Conservation (phyloP, 2,329 filamentous ascomycete species). For the Pseudocercospora vitis region DNA sequence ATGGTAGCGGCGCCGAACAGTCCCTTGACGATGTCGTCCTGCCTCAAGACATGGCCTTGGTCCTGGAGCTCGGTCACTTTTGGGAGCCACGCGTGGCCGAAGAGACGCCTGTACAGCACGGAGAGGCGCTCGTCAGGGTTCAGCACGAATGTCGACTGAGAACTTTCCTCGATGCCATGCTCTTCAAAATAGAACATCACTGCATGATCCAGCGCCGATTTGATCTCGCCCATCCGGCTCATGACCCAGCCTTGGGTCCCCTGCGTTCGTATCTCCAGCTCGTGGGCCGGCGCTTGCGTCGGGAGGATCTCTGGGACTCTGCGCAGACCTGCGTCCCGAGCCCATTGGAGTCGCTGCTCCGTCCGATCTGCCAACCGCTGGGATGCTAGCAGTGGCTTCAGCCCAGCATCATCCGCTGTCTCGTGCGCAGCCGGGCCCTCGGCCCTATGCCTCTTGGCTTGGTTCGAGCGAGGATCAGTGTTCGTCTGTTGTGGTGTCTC, state of each 20-base stretch:
- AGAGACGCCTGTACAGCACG: background rate
- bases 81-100: background rate
- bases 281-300: no score
- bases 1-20: background rate
- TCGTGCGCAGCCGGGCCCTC: no score
- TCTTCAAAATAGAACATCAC: background rate
- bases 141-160: background rate
- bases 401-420: no score
- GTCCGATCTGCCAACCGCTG: no score
- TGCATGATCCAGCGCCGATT: background rate
- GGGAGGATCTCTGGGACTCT: no score
- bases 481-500: no score
- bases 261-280: background rate
- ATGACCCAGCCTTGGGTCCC: background rate
- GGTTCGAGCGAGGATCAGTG: no score
- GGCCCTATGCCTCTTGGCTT: no score
- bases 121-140: background rate
- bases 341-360: no score
- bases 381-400: no score
- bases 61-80: background rate
- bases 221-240: background rate
- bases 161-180: background rate
- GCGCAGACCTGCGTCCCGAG: no score
- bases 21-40: background rate
- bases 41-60: background rate